phyloP scores from a whole-genome alignment of 2,329 filamentous ascomycete genomes.

The Pseudogymnoascus sp. region DNA sequence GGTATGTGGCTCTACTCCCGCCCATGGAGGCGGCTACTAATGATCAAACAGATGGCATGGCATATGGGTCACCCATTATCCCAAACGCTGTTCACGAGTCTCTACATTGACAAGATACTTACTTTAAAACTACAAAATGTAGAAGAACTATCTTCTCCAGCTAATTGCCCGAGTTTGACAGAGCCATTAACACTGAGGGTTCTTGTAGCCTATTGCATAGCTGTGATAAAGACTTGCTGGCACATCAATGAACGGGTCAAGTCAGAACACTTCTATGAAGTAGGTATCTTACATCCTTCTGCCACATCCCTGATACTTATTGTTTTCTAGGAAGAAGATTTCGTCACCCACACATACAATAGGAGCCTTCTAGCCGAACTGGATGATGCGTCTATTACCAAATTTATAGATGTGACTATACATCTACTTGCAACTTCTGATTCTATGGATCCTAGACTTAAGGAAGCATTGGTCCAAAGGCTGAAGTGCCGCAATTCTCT shows the following conservation, averaged over 20 bases:
- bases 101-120: conserved; percentile 79
- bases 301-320: conserved; percentile 9
- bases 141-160: conserved; percentile 37
- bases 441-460: conserved; percentile 29
- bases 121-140: conserved; percentile 59
- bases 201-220: conserved; percentile 78
- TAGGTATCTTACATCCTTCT: conserved; percentile 31
- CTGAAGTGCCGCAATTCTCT: conserved; percentile 60
- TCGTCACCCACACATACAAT: conserved; percentile 86
- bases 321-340: conserved; percentile 76
- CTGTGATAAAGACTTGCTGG: conserved; percentile 73
- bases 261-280: conserved; percentile 86
- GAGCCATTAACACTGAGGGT: conserved; percentile 51
- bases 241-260: conserved; percentile 70
- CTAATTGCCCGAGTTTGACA: conserved; percentile 17
- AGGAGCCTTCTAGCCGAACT: conserved; percentile 65
- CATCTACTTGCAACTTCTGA: conserved; percentile 19
- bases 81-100: conserved; percentile 86
- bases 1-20: conserved; percentile 37
- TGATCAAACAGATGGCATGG: conserved; percentile 72
- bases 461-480: conserved; percentile 54
- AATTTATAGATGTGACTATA: conserved; percentile 29
- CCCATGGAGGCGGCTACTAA: conserved; percentile 11
- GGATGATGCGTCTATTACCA: conserved; percentile 34
- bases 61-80: conserved; percentile 92